Evolutionary conservation across 768 basidiomycete species (phyloP).

Genomic region (Mycena belliarum): DNA sequence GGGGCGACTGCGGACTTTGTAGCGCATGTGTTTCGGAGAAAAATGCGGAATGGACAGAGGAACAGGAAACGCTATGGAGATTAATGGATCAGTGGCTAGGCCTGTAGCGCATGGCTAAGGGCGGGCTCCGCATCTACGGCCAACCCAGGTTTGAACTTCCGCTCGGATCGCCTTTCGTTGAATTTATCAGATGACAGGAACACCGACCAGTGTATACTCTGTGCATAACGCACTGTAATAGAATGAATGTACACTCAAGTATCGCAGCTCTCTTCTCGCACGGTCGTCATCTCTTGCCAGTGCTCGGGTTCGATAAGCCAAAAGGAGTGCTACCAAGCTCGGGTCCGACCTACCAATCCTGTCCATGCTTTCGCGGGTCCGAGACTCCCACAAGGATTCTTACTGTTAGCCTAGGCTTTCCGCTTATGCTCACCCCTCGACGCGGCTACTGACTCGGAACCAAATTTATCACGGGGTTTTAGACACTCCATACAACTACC

Average conservation of each 20-base stretch:
- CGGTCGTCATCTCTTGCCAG: no score
- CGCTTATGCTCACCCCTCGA: no score
- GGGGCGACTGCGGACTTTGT: slow-evolving; percentile 62
- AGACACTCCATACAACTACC: slow-evolving; percentile 1
- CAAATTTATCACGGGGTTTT: not conserved
- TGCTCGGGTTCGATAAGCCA: not conserved
- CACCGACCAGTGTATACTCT: not conserved
- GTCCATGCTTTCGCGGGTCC: not conserved
- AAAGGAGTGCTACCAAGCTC: not conserved
- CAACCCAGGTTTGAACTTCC: slow-evolving; percentile 6
- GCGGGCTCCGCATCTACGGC: not conserved
- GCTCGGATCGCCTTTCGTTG: slow-evolving; percentile 7
- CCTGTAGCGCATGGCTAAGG: slow-evolving; percentile 9
- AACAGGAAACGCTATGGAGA: slow-evolving; percentile 61
- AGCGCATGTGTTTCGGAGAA: slow-evolving; percentile 58
- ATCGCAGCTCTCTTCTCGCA: not conserved
- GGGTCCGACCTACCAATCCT: not conserved
- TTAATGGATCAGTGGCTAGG: slow-evolving; percentile 61
- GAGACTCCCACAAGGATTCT: not conserved
- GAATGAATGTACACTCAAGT: not conserved
- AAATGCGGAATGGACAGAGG: slow-evolving; percentile 63
- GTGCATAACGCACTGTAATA: not conserved
- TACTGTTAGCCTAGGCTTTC: no score
- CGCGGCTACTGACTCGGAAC: not conserved
- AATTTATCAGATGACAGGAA: slow-evolving; percentile 2